Evolutionary conservation across 345 rosid species (phyloP).

Genomic region (Xanthoceras sorbifolium): DNA sequence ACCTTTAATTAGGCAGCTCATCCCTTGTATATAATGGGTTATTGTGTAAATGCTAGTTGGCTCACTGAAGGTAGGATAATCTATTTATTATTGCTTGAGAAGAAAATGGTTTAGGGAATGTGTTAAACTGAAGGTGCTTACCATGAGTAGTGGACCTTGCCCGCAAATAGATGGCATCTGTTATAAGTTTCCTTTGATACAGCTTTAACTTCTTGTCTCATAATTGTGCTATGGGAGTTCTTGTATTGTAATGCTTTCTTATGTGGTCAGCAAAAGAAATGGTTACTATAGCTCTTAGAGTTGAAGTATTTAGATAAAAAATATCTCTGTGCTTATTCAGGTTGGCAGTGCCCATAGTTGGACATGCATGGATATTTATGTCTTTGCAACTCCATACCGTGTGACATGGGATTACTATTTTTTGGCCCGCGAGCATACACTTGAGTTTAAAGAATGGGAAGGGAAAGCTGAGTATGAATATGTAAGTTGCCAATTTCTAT

Average conservation of each 20-base stretch:
- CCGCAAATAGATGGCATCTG: neutral
- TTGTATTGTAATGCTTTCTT: neutral
- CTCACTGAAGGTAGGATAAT: neutral
- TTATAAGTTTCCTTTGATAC: neutral
- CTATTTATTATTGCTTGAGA: neutral
- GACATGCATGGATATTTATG: slow-evolving; percentile 96
- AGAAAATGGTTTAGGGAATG: neutral
- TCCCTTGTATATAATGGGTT: neutral
- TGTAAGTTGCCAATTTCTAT: slow-evolving; percentile 46
- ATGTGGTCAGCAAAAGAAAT: neutral
- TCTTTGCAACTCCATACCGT: slow-evolving; percentile 92
- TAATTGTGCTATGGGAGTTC: neutral
- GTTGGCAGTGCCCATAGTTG: slow-evolving; percentile 84
- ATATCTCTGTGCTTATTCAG: slow-evolving; percentile 42
- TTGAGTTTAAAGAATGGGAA: slow-evolving; percentile 83
- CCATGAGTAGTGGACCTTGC: neutral
- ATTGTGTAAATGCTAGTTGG: neutral
- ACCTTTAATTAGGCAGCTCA: neutral
- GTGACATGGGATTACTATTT: slow-evolving; percentile 97
- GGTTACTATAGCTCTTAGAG: slow-evolving; percentile 9
- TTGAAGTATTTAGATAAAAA: slow-evolving; percentile 14
- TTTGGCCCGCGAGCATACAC: slow-evolving; percentile 75
- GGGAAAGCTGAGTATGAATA: slow-evolving; percentile 84
- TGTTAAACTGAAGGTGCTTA: neutral
- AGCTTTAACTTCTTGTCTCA: neutral